These are phyloP conservation scores for Fusarium sp. DNA, from an alignment of 2,329 filamentous ascomycete species.

Conservation along the genomic window DNA sequence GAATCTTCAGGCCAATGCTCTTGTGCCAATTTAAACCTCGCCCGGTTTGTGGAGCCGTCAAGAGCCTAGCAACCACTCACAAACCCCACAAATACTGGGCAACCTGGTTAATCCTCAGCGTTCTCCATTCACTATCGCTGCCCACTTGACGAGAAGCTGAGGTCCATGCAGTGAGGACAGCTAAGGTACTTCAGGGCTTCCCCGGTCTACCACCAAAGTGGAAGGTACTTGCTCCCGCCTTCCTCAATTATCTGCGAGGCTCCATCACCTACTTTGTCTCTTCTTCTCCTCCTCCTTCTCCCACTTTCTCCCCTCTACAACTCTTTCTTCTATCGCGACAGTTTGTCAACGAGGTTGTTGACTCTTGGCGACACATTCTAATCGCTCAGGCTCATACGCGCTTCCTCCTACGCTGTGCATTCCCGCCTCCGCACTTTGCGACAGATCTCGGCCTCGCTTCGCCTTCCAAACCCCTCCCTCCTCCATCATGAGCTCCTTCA, in stretches of 20 bases:
- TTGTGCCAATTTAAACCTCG: slow-evolving; percentile 20
- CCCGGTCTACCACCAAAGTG: slow-evolving; percentile 41
- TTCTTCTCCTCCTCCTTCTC: slow-evolving; percentile 15
- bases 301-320: slow-evolving; percentile 7
- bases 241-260: slow-evolving; percentile 7
- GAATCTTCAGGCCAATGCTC: background rate
- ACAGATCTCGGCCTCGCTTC: slow-evolving; percentile 18
- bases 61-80: slow-evolving; percentile 31
- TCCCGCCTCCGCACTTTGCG: slow-evolving; percentile 20
- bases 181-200: slow-evolving; percentile 21
- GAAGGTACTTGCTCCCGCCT: slow-evolving; percentile 40
- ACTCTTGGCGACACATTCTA: slow-evolving; percentile 15
- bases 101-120: background rate
- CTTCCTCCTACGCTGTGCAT: background rate
- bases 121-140: background rate
- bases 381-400: slow-evolving; percentile 9
- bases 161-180: slow-evolving; percentile 10
- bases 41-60: slow-evolving; percentile 22
- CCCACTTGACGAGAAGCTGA: slow-evolving; percentile 2
- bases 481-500: slow-evolving; percentile 50
- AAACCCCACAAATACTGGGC: slow-evolving; percentile 27
- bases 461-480: slow-evolving; percentile 20
- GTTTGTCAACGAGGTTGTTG: slow-evolving; percentile 6
- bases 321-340: slow-evolving; percentile 8
- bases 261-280: slow-evolving; percentile 27